A percentile compares a stretch with the other conserved stretches of the same genome.
phyloP scores from a whole-genome alignment of 192 early-diverging fungal species.

The Entomortierella chlamydospora region DNA sequence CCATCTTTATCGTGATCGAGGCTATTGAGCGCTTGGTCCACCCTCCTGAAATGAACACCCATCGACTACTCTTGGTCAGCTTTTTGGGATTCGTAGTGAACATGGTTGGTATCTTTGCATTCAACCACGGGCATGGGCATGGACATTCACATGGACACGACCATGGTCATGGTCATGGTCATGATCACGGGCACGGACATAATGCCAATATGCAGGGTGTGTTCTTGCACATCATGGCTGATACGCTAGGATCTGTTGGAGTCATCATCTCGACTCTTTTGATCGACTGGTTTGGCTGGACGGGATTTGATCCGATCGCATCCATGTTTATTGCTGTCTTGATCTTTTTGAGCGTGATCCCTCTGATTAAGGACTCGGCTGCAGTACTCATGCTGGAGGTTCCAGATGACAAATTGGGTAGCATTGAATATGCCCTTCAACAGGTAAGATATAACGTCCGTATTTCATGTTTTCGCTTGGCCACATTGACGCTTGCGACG shows the following conservation, averaged over 20 bases:
- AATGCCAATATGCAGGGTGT: slow-evolving; percentile 95
- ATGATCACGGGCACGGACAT: slow-evolving; percentile 71
- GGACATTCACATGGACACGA: slow-evolving; percentile 64
- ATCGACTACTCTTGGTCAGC: slow-evolving; percentile 86
- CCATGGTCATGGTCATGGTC: slow-evolving; percentile 69
- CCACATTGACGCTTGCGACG: too few species aligned
- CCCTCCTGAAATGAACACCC: slow-evolving; percentile 88
- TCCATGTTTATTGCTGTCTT: slow-evolving; percentile 92
- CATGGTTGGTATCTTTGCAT: slow-evolving; percentile 92
- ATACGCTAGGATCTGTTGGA: slow-evolving; percentile 95
- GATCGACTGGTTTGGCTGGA: slow-evolving; percentile 93
- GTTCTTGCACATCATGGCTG: slow-evolving; percentile 94
- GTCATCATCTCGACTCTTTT: slow-evolving; percentile 95
- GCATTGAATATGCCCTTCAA: slow-evolving; percentile 59
- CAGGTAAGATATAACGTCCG: slow-evolving; percentile 40
- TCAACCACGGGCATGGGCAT: slow-evolving; percentile 86
- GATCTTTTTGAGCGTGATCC: slow-evolving; percentile 87
- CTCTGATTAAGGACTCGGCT: slow-evolving; percentile 81
- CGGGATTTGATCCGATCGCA: slow-evolving; percentile 94
- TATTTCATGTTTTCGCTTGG: background rate
- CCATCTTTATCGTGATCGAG: slow-evolving; percentile 91
- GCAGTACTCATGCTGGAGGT: slow-evolving; percentile 65
- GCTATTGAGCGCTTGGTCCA: slow-evolving; percentile 88
- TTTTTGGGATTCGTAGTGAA: slow-evolving; percentile 93
- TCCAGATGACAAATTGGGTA: slow-evolving; percentile 49